Conservation (phyloP, 2,329 filamentous ascomycete species). For the Trichoderma sp. region DNA sequence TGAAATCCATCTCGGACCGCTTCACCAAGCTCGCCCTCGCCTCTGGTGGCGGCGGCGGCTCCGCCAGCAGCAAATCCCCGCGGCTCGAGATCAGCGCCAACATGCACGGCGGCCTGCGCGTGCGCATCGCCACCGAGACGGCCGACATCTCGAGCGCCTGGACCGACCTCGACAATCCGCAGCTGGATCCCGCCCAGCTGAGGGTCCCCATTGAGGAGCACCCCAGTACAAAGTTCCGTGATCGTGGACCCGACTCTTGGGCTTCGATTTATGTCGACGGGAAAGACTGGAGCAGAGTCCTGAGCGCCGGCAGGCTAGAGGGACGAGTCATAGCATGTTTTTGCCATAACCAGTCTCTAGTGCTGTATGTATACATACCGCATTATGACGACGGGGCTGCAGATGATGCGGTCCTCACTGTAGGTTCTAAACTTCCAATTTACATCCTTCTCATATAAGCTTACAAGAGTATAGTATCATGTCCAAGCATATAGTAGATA, state of each 20-base stretch:
- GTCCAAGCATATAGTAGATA: slow-evolving; percentile 46
- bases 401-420: slow-evolving; percentile 75
- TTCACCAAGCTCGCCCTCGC: slow-evolving; percentile 82
- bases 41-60: slow-evolving; percentile 31
- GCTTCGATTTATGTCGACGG: slow-evolving; percentile 89
- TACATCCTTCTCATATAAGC: slow-evolving; percentile 12
- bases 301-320: slow-evolving; percentile 87
- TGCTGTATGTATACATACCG: slow-evolving; percentile 79
- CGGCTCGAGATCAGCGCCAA: slow-evolving; percentile 88
- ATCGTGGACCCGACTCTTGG: slow-evolving; percentile 79
- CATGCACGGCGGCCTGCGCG: slow-evolving; percentile 83
- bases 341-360: slow-evolving; percentile 75
- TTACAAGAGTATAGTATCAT: slow-evolving; percentile 42
- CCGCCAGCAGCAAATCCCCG: slow-evolving; percentile 50
- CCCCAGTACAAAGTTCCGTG: slow-evolving; percentile 77
- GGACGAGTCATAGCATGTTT: slow-evolving; percentile 93
- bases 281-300: slow-evolving; percentile 89
- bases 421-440: slow-evolving; percentile 43
- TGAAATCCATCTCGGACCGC: slow-evolving; percentile 92
- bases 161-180: slow-evolving; percentile 83
- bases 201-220: slow-evolving; percentile 73
- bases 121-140: slow-evolving; percentile 80
- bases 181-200: slow-evolving; percentile 77
- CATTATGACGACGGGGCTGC: slow-evolving; percentile 65
- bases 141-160: slow-evolving; percentile 84